phyloP scores from a whole-genome alignment of 2,329 filamentous ascomycete genomes.

The Trichophyton verrucosum region DNA sequence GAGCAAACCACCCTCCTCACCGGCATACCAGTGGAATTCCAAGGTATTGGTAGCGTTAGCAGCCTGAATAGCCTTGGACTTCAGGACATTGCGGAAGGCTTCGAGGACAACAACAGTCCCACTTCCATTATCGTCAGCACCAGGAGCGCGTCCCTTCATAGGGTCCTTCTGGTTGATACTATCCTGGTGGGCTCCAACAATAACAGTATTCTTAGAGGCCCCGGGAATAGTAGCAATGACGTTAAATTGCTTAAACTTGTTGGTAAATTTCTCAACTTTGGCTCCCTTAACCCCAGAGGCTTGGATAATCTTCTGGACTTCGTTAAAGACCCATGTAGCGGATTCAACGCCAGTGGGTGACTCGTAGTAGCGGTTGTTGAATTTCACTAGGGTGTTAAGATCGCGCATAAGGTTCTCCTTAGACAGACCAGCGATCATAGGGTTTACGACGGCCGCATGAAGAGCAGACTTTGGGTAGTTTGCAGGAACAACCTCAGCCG shows the following conservation, averaged over 20 bases:
- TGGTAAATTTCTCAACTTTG: conserved; percentile 59
- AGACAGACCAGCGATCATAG: conserved; percentile 55
- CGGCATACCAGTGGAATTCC: conserved; percentile 57
- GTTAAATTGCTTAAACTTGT: conserved; percentile 79
- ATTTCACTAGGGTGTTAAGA: conserved; percentile 56
- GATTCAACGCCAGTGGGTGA: conserved; percentile 60
- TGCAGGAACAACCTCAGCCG: conserved; percentile 25
- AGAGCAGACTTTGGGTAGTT: conserved; percentile 57
- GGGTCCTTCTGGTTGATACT: conserved; percentile 72
- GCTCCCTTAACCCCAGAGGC: conserved; percentile 60
- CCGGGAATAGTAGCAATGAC: conserved; percentile 89
- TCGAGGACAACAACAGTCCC: conserved; percentile 93
- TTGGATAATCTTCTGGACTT: conserved; percentile 59
- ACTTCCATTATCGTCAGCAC: conserved; percentile 86
- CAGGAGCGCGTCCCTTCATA: conserved; percentile 72
- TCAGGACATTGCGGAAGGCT: conserved; percentile 68
- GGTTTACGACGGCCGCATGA: conserved; percentile 46
- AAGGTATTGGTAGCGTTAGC: conserved; percentile 54
- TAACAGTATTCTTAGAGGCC: conserved; percentile 66
- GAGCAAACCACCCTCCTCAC: conserved; percentile 57
- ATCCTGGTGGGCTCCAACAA: conserved; percentile 88
- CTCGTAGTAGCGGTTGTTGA: conserved; percentile 48
- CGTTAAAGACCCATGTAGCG: conserved; percentile 70
- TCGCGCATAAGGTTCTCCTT: conserved; percentile 67
- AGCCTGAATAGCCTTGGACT: conserved; percentile 54